Evolutionary conservation across 257 asterid genomes (phyloP).

Genomic region (Agastache rugosa): DNA sequence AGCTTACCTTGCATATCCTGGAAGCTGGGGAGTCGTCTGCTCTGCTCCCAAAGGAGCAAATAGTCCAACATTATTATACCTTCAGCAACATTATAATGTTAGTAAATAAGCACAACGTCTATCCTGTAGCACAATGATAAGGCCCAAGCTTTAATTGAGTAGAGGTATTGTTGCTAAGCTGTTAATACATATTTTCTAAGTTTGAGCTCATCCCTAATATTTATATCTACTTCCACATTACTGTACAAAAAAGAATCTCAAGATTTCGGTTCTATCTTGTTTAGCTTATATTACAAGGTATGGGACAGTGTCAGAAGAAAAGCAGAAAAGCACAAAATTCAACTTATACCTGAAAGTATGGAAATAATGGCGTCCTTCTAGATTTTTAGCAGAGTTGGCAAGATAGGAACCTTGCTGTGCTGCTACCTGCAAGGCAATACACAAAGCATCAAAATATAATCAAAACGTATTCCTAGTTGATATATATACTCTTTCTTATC

Average conservation of each 20-base stretch:
- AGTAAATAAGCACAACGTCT: constrained; percentile 15
- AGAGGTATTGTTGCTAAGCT: background rate
- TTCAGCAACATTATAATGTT: constrained; percentile 36
- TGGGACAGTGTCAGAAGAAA: background rate
- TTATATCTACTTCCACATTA: background rate
- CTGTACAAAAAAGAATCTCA: background rate
- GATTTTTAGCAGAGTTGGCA: constrained; percentile 46
- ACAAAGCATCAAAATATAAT: background rate
- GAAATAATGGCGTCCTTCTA: constrained; percentile 53
- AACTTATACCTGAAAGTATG: constrained; percentile 58
- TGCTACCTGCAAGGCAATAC: constrained; percentile 52
- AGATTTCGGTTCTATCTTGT: background rate
- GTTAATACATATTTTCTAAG: background rate
- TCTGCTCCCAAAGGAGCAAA: constrained; percentile 73
- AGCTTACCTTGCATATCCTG: constrained; percentile 25
- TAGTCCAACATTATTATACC: constrained; percentile 73
- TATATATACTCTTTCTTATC: background rate
- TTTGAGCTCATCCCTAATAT: background rate
- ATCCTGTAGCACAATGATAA: background rate
- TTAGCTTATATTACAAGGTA: background rate
- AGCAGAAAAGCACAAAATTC: background rate
- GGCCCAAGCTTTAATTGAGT: background rate
- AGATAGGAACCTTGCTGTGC: constrained; percentile 76
- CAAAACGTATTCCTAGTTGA: background rate
- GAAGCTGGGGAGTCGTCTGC: constrained; percentile 70